phyloP scores from a whole-genome alignment of 306 rosid genomes.

The Comarum palustre region DNA sequence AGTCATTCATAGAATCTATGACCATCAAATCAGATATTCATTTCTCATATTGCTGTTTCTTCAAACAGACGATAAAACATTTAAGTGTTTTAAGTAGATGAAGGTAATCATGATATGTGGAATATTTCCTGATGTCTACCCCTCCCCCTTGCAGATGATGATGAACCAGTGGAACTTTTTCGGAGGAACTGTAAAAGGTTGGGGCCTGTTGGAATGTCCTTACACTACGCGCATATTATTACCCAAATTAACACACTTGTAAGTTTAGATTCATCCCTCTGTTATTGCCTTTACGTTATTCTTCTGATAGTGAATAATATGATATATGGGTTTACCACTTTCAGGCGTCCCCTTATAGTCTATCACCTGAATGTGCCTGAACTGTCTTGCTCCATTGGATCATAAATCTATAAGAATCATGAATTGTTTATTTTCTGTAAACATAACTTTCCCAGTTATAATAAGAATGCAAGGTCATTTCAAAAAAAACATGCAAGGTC shows the following conservation, averaged over 20 bases:
- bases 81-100: not conserved
- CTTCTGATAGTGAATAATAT: not conserved
- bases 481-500: not conserved
- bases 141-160: conserved; percentile 49
- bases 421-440: not conserved
- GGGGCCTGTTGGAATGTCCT: conserved; percentile 81
- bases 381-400: not conserved
- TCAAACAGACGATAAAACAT: not conserved
- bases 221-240: conserved; percentile 71
- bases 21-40: not conserved
- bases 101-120: not conserved
- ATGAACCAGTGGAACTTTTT: conserved; percentile 38
- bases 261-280: conserved; percentile 29
- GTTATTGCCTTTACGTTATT: not conserved
- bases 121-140: conserved; percentile 1
- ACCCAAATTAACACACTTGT: conserved; percentile 77
- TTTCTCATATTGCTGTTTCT: not conserved
- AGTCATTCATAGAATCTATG: not conserved
- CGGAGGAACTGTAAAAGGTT: conserved; percentile 50
- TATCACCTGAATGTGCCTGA: not conserved
- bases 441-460: not conserved
- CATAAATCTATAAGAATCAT: not conserved
- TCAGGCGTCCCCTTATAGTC: not conserved
- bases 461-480: not conserved
- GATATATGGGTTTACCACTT: not conserved